Evolutionary conservation across 2,329 filamentous ascomycete species (phyloP).

Genomic region (Colletotrichum sp.): DNA sequence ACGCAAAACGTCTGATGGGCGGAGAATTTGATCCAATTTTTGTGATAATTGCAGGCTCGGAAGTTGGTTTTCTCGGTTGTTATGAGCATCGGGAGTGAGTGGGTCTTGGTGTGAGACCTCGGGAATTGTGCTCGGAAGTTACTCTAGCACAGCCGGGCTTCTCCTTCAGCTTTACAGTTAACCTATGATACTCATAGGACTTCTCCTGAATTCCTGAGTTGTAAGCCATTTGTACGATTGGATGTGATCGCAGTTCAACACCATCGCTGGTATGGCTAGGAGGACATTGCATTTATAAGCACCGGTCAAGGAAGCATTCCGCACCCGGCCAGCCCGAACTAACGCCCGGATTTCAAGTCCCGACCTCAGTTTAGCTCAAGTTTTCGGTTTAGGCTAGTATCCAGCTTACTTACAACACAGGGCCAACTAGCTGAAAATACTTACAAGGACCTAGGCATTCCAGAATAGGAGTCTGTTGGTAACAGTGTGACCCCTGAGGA

Average conservation of each 20-base stretch:
- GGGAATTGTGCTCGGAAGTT: neutral
- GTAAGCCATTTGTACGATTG: neutral
- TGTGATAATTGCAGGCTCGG: neutral
- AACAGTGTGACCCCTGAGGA: too few relatives aligned
- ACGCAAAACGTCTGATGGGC: neutral
- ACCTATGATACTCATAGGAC: neutral
- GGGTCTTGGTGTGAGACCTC: neutral
- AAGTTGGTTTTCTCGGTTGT: neutral
- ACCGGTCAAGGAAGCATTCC: neutral
- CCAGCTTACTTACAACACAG: rapidly evolving
- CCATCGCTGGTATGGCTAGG: neutral
- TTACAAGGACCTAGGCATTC: rapidly evolving
- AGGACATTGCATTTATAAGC: rapidly evolving
- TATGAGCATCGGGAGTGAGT: neutral
- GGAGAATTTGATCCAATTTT: neutral
- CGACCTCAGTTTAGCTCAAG: neutral
- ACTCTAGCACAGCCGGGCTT: neutral
- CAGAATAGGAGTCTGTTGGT: too few relatives aligned
- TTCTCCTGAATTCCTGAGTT: neutral
- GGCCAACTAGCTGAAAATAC: neutral
- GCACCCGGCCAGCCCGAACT: rapidly evolving
- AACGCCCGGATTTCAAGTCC: neutral
- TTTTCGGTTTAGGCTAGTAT: neutral
- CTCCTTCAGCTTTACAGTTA: neutral
- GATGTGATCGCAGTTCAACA: neutral